These are phyloP conservation scores for Globisporangium emineosum DNA, from an alignment of 352 stramenopile genomes.

Conservation along the genomic window DNA sequence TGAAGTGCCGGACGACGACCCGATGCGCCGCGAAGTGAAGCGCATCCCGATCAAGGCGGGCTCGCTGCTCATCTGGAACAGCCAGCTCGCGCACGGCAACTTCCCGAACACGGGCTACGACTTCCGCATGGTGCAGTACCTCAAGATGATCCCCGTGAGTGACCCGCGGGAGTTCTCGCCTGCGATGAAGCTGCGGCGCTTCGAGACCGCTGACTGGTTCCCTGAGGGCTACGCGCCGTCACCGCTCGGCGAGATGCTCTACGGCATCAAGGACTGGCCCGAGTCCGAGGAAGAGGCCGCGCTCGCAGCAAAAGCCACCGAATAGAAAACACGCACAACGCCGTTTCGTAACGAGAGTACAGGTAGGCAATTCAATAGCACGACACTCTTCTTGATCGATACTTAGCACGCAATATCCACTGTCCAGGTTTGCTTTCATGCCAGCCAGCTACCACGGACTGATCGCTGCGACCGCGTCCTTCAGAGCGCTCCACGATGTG, in stretches of 20 bases:
- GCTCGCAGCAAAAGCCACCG: slow-evolving; percentile 3
- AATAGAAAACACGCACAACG: slow-evolving; percentile 5
- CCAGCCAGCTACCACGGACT: slow-evolving; percentile 57
- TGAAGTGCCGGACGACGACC: slow-evolving; percentile 38
- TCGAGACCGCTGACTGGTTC: slow-evolving; percentile 37
- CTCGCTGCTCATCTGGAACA: slow-evolving; percentile 50
- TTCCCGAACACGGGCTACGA: slow-evolving; percentile 43
- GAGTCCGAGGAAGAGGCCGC: slow-evolving; percentile 18
- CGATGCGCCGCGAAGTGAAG: slow-evolving; percentile 33
- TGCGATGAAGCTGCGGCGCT: slow-evolving; percentile 33
- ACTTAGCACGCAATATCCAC: not conserved
- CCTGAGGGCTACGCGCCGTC: slow-evolving; percentile 31
- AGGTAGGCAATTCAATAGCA: not conserved
- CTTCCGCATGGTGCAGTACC: slow-evolving; percentile 53
- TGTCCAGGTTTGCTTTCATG: not conserved
- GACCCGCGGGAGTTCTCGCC: slow-evolving; percentile 37
- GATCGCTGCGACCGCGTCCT: slow-evolving; percentile 58
- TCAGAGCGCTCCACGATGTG: slow-evolving; percentile 46
- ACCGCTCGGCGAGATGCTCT: slow-evolving; percentile 31
- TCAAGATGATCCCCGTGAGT: slow-evolving; percentile 47
- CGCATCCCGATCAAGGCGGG: slow-evolving; percentile 40
- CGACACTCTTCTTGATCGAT: not conserved
- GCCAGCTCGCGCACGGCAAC: slow-evolving; percentile 43
- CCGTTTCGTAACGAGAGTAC: not conserved
- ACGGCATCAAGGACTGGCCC: slow-evolving; percentile 34